phyloP scores from a whole-genome alignment of 2,329 filamentous ascomycete species.

The Epichloe aotearoae region DNA sequence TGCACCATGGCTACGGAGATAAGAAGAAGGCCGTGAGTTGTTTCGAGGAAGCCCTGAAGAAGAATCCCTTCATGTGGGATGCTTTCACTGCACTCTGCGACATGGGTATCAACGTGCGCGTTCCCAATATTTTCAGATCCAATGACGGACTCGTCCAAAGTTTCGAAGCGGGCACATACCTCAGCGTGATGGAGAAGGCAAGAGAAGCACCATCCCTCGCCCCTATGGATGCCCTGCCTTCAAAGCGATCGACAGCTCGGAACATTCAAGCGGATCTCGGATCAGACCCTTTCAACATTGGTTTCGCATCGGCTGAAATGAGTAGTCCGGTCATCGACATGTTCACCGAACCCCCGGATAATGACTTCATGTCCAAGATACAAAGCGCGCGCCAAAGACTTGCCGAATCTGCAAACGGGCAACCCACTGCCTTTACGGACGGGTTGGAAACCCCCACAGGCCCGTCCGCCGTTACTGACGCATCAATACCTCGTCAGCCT shows the following conservation, averaged over 20 bases:
- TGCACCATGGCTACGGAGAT: conserved; percentile 72
- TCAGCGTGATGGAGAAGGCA: conserved; percentile 18
- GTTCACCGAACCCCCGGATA: conserved; percentile 31
- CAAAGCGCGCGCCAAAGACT: conserved; percentile 36
- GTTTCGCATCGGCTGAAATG: conserved; percentile 26
- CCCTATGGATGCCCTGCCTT: conserved; percentile 25
- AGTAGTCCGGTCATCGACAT: conserved; percentile 30
- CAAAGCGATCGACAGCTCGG: conserved; percentile 29
- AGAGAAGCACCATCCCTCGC: conserved; percentile 18
- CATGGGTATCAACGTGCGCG: conserved; percentile 66
- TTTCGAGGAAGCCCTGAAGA: conserved; percentile 78
- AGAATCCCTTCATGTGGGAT: conserved; percentile 97
- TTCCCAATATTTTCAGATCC: conserved; percentile 76
- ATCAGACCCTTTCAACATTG: conserved; percentile 39
- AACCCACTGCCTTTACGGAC: conserved; percentile 30
- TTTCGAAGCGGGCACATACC: conserved; percentile 25
- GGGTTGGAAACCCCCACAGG: conserved; percentile 47
- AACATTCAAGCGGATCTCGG: conserved; percentile 22
- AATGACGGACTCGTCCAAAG: conserved; percentile 40
- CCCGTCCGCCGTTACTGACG: conserved; percentile 12
- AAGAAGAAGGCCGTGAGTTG: conserved; percentile 72
- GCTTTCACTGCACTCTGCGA: conserved; percentile 83
- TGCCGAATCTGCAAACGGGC: conserved; percentile 23
- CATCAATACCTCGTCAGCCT: conserved; percentile 11
- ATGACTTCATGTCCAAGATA: conserved; percentile 44